Evolutionary conservation across 78 protist species (phyloP).

Genomic region (Cavenderia fasciculata): DNA sequence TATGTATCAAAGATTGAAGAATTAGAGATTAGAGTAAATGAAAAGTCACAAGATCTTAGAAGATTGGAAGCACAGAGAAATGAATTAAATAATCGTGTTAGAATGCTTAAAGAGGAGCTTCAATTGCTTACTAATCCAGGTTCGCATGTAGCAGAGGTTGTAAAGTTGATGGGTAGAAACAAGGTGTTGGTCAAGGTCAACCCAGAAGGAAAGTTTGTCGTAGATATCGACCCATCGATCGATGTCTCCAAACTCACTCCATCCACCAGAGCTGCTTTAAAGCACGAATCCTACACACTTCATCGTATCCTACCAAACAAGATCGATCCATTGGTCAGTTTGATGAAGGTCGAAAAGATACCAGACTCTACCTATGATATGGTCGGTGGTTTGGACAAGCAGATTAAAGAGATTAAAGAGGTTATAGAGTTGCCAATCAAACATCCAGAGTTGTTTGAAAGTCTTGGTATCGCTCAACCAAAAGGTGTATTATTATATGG

Average conservation of each 20-base stretch:
- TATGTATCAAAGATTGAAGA: constrained; percentile 75
- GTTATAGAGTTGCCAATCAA: constrained; percentile 99
- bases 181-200: constrained; percentile 96
- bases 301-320: constrained; percentile 98
- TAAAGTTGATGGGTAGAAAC: constrained; percentile 96
- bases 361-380: constrained; percentile 99
- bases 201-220: constrained; percentile 99
- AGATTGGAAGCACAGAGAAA: constrained; percentile 98
- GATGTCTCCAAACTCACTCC: constrained; percentile 89
- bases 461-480: constrained; percentile 99
- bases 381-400: constrained; percentile 99
- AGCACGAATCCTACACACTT: constrained; percentile 91
- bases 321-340: constrained; percentile 83
- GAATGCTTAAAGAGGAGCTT: constrained; percentile 97
- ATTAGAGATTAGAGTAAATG: constrained; percentile 70
- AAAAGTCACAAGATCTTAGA: constrained; percentile 88
- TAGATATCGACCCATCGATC: constrained; percentile 95
- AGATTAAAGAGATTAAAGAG: constrained; percentile 98
- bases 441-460: constrained; percentile 99
- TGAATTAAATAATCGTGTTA: constrained; percentile 95
- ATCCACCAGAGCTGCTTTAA: constrained; percentile 94
- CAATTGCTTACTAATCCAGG: constrained; percentile 95
- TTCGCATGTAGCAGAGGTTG: constrained; percentile 98
- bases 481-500: constrained; percentile 97
- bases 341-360: constrained; percentile 98